A percentile compares a stretch with the other conserved stretches of the same genome.
phyloP scores from a whole-genome alignment of 2,329 filamentous ascomycete genomes.

The Trematosphaeria pertusa region DNA sequence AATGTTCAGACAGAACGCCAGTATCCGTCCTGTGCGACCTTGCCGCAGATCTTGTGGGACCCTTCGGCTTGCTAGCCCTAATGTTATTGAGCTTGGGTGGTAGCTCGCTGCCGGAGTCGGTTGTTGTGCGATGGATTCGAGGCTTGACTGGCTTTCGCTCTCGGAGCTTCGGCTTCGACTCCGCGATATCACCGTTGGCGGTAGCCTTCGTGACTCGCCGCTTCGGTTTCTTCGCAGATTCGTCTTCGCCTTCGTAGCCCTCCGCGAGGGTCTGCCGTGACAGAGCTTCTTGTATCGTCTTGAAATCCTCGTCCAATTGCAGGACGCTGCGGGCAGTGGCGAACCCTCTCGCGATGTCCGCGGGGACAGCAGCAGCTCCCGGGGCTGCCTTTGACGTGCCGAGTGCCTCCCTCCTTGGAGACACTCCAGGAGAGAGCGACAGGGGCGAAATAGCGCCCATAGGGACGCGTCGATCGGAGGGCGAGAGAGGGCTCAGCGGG shows the following conservation, averaged over 20 bases:
- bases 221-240: too few relatives aligned
- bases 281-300: too few relatives aligned
- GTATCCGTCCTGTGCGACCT: constrained; percentile 24
- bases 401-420: constrained; percentile 17
- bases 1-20: constrained; percentile 31
- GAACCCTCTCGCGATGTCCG: constrained; percentile 36
- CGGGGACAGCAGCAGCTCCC: constrained; percentile 33
- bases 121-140: constrained; percentile 38
- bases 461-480: constrained; percentile 37
- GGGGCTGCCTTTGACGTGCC: constrained; percentile 39
- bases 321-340: constrained; percentile 41
- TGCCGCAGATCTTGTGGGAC: constrained; percentile 6
- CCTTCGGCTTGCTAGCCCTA: constrained; percentile 20
- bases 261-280: too few relatives aligned
- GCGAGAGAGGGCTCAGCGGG: constrained; percentile 26
- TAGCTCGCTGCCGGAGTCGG: constrained; percentile 17
- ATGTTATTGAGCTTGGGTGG: constrained; percentile 33
- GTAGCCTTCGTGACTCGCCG: too few relatives aligned
- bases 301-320: background rate
- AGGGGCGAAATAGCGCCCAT: constrained; percentile 32
- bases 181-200: background rate
- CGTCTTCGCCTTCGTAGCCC: background rate
- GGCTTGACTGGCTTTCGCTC: constrained; percentile 33
- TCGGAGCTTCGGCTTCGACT: background rate
- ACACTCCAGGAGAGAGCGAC: constrained; percentile 29